Evolutionary conservation across 225 moss, liverwort and hornwort species (phyloP).

Genomic region (Lunularia cruciata): DNA sequence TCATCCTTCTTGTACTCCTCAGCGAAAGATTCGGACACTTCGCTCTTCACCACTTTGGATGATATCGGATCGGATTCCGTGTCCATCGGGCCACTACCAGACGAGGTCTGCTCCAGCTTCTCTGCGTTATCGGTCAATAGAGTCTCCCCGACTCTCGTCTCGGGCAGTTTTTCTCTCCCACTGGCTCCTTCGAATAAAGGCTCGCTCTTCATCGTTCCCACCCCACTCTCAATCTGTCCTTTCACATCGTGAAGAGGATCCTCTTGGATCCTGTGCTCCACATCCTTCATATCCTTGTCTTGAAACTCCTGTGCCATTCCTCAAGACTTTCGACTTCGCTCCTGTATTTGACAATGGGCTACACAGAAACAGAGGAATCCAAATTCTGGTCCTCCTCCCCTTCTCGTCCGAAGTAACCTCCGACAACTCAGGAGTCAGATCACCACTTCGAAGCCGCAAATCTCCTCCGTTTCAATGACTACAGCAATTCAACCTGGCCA

Average conservation of each 20-base stretch:
- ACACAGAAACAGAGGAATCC: too few species aligned
- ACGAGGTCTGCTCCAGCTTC: not conserved
- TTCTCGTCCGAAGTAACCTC: too few species aligned
- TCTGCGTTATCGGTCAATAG: not conserved
- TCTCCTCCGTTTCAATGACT: too few species aligned
- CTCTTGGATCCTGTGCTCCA: not conserved
- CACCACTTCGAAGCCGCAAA: too few species aligned
- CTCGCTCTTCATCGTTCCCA: not conserved
- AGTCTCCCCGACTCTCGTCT: constrained; percentile 17
- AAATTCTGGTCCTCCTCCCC: too few species aligned
- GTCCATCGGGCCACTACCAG: not conserved
- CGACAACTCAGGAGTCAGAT: too few species aligned
- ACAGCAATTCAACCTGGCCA: too few species aligned
- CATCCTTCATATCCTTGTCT: not conserved
- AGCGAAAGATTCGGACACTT: not conserved
- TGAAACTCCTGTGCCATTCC: constrained; percentile 16
- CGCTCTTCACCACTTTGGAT: constrained; percentile 11
- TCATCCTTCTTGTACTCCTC: not conserved
- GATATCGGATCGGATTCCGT: not conserved
- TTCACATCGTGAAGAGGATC: constrained; percentile 20
- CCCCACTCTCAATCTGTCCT: constrained; percentile 16
- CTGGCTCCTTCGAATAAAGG: constrained; percentile 10
- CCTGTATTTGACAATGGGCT: too few species aligned
- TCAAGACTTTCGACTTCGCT: too few species aligned
- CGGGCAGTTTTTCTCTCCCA: constrained; percentile 2